phyloP scores from a whole-genome alignment of 495 filamentous ascomycete species.

The Penicillium lagena region DNA sequence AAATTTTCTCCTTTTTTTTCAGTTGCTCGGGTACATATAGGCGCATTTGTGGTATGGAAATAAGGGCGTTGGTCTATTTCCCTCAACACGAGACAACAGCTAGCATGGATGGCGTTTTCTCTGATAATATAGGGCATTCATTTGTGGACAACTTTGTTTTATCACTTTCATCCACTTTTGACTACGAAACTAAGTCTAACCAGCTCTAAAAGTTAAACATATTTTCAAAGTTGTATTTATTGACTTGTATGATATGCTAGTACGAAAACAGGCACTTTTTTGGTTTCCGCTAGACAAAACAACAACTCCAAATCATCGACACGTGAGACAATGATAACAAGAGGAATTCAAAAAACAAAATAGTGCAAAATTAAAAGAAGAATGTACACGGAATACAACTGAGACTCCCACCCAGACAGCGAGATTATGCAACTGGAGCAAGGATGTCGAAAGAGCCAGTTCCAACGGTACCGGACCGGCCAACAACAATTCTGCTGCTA shows the following conservation, averaged over 20 bases:
- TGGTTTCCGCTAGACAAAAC: conserved; percentile 33
- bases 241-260: conserved; percentile 22
- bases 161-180: too few species aligned
- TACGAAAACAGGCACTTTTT: conserved; percentile 31
- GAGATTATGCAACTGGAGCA: conserved; percentile 49
- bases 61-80: conserved; percentile 5
- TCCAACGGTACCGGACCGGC: conserved; percentile 71
- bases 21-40: neutral
- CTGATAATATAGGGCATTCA: too few species aligned
- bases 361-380: conserved; percentile 3
- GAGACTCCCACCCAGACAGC: conserved; percentile 10
- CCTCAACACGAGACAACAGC: neutral
- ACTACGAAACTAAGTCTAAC: too few species aligned
- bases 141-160: too few species aligned
- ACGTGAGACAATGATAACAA: conserved; percentile 24
- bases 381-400: conserved; percentile 16
- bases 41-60: conserved; percentile 2
- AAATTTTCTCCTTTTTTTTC: conserved; percentile 1
- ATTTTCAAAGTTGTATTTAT: conserved; percentile 16
- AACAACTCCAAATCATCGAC: conserved; percentile 38
- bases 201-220: conserved; percentile 1
- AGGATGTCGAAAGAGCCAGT: conserved; percentile 92
- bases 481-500: conserved; percentile 81
- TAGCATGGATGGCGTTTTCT: conserved; percentile 18
- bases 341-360: conserved; percentile 4